Evolutionary conservation across 2,329 filamentous ascomycete species (phyloP), one percentile per base, ranked within the genome.

Genomic region (Tricladium varicosporioides): DNA sequence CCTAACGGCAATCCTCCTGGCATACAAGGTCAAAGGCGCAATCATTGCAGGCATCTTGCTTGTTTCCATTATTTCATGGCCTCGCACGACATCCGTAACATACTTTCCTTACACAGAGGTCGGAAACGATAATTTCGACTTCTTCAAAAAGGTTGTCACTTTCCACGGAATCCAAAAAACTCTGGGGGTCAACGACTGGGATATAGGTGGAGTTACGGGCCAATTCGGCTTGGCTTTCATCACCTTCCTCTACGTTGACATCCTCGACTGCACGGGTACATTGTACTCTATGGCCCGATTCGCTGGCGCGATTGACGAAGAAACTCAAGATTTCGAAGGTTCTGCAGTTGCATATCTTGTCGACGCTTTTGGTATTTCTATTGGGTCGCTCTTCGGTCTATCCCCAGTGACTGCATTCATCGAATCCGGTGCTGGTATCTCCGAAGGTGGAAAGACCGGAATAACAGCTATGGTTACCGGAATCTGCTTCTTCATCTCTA

Each of bases 201-300:
- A 88, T 63, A 75, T 94, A 15, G 73, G 78, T 9, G 58, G 54
- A 8, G 78, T 78, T 2, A 85, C 87, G 7, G 83, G 83, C 5
- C 86, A 93, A 69, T 94, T 94, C 67, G 89, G 88, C 31, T 79
- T 94, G 52, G 90, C 90, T 0, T 84, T 94, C 64, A 87, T 94
- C 71, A 94, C 91, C 5, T 94, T 95, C 75, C 79, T 94, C 33
- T 94, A 94, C 67, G 90, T 94, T 62, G 91, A 94, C 67, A 92
- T 94, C 60, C 82, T 94, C 48, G 91, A 94, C 72, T 87, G 85
- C 64, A 94, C 91, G 0, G 91, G 89, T 65, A 94, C 90, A 1
- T 76, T 94, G 60, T 94, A 94, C 75, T 88, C 88, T 16, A 94
- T 95, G 90, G 91, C 91, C 16, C 85, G 86, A 31, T 93, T 92